Conservation (phyloP, 2,329 filamentous ascomycete genomes). For the Fusarium clavum region DNA sequence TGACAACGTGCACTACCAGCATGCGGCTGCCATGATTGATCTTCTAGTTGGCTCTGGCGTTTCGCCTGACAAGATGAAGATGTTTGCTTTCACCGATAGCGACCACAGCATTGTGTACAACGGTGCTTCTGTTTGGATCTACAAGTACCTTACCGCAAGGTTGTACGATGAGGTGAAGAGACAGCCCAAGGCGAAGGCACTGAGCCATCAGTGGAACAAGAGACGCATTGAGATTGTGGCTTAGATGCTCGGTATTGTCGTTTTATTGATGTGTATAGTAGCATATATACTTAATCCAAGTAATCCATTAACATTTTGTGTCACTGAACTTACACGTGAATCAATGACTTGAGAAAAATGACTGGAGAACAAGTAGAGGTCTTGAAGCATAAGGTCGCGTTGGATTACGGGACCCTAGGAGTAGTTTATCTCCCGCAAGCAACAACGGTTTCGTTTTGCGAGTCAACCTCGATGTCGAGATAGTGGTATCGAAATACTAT, state of each 20-base stretch:
- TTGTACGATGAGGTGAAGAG: constrained; percentile 72
- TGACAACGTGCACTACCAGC: constrained; percentile 79
- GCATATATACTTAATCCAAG: neutral
- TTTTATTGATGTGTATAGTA: neutral
- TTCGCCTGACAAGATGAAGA: constrained; percentile 70
- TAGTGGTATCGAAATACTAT: neutral
- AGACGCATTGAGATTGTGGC: constrained; percentile 12
- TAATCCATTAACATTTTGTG: neutral
- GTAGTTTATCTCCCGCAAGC: neutral
- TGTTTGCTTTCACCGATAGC: constrained; percentile 73
- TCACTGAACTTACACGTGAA: rapidly evolving
- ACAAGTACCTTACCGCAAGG: constrained; percentile 70
- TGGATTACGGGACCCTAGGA: no score
- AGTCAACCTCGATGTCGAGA: neutral
- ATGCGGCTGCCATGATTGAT: constrained; percentile 71
- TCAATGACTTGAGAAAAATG: neutral
- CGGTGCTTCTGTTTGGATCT: constrained; percentile 66
- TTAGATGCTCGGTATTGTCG: rapidly evolving
- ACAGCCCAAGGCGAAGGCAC: constrained; percentile 51
- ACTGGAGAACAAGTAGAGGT: neutral
- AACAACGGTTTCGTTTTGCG: rapidly evolving
- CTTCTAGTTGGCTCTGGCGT: constrained; percentile 69
- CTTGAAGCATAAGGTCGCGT: no score
- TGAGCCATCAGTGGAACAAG: constrained; percentile 53
- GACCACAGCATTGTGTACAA: constrained; percentile 72